phyloP scores from a whole-genome alignment of 2,329 filamentous ascomycete genomes.

The Neoarthrinium moseri region DNA sequence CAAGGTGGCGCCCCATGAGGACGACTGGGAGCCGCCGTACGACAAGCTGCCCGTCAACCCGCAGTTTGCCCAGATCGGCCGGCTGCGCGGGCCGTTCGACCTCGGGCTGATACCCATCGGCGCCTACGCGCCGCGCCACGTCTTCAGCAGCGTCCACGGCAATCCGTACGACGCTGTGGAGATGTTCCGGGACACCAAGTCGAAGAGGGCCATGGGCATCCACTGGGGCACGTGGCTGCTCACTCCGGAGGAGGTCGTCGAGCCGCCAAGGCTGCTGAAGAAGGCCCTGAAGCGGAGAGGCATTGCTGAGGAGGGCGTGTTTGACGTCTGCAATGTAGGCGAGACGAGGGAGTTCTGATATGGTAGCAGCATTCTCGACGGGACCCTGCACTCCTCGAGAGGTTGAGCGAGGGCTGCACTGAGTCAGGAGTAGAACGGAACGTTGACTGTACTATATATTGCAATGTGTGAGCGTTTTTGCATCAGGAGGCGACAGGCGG shows the following conservation, averaged over 20 bases:
- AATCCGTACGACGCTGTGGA: conserved; percentile 86
- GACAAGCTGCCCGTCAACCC: conserved; percentile 71
- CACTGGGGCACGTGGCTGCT: conserved; percentile 93
- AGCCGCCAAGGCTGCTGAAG: conserved; percentile 73
- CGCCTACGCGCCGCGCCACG: conserved; percentile 70
- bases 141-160: conserved; percentile 82
- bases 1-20: conserved; percentile 53
- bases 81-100: conserved; percentile 80
- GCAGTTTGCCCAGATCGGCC: conserved; percentile 81
- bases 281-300: conserved; percentile 68
- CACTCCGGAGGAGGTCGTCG: conserved; percentile 80
- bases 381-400: too few relatives aligned
- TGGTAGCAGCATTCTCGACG: neutral
- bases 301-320: conserved; percentile 68
- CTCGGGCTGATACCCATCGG: conserved; percentile 92
- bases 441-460: too few relatives aligned
- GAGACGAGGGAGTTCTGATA: conserved; percentile 73
- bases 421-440: too few relatives aligned
- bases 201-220: conserved; percentile 76
- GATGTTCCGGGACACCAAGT: conserved; percentile 83
- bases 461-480: too few relatives aligned
- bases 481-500: too few relatives aligned
- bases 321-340: conserved; percentile 82
- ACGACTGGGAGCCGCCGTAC: conserved; percentile 72
- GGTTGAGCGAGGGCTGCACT: too few relatives aligned